phyloP scores from a whole-genome alignment of 257 asterid genomes.

The Leonotis leonurus region DNA sequence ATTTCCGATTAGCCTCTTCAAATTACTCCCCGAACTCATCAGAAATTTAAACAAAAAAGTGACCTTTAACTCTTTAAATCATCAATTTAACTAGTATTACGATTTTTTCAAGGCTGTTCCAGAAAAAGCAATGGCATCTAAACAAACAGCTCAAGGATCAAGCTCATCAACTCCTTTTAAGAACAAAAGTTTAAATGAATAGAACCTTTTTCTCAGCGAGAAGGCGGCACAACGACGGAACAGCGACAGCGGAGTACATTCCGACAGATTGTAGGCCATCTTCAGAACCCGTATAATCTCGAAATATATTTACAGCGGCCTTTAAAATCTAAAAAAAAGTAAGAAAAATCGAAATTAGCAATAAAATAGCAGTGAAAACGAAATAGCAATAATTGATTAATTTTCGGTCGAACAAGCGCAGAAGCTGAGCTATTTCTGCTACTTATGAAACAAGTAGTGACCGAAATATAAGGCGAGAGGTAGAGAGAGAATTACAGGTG shows the following conservation, averaged over 20 bases:
- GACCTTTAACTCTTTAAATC: neutral
- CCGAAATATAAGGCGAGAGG: neutral
- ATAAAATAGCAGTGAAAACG: neutral
- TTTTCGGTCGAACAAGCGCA: neutral
- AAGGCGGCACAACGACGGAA: slow-evolving; percentile 59
- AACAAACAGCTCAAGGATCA: neutral
- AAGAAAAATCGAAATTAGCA: neutral
- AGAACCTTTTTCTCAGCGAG: slow-evolving; percentile 65
- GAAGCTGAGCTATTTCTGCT: neutral
- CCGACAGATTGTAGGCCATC: slow-evolving; percentile 75
- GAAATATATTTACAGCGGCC: slow-evolving; percentile 70
- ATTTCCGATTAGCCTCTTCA: neutral
- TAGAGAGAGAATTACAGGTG: slow-evolving; percentile 36
- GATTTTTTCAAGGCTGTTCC: neutral
- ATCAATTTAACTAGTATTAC: neutral
- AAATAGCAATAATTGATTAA: neutral
- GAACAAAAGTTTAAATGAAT: neutral
- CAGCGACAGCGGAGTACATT: slow-evolving; percentile 37
- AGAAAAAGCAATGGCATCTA: neutral
- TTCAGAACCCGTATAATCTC: slow-evolving; percentile 92
- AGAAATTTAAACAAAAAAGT: neutral
- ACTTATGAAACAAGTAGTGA: neutral
- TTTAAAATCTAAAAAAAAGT: slow-evolving; percentile 48
- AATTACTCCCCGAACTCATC: neutral
- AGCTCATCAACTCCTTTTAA: neutral